A percentile compares a stretch with the other conserved stretches of the same genome.
Conservation (phyloP, 2,329 filamentous ascomycete genomes). For the Chrysoporthe cubensis region DNA sequence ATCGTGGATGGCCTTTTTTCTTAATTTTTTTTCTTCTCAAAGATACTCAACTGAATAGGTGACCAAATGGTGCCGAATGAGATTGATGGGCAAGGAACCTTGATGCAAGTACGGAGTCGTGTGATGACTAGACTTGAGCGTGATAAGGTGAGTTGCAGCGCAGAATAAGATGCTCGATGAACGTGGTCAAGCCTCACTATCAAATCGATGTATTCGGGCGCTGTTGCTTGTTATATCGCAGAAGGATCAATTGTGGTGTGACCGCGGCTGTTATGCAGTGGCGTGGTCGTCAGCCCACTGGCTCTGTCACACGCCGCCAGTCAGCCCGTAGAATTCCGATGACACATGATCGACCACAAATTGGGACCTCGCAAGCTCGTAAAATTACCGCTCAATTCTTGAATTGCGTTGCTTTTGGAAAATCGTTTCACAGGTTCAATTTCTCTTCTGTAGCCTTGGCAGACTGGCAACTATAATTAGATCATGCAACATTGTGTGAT, state of each 20-base stretch:
- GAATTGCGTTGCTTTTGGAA: neutral
- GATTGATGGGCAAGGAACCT: neutral
- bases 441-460: too few relatives aligned
- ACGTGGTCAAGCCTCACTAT: neutral
- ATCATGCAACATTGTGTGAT: too few relatives aligned
- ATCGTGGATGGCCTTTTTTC: neutral
- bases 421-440: too few relatives aligned
- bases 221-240: conserved; percentile 1
- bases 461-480: too few relatives aligned
- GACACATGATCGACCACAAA: neutral
- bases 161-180: neutral
- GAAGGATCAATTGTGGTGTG: conserved; percentile 15
- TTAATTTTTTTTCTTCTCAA: neutral
- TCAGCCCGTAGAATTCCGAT: conserved; percentile 12
- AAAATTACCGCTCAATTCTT: neutral
- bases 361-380: neutral
- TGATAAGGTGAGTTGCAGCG: neutral
- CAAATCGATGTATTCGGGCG: neutral
- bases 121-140: neutral
- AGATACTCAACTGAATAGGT: neutral
- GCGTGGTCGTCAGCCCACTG: conserved; percentile 18
- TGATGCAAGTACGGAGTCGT: neutral
- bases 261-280: neutral
- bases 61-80: neutral
- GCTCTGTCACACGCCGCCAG: neutral